phyloP scores from a whole-genome alignment of 2,329 filamentous ascomycete species.

The Aspergillus pseudotamarii region DNA sequence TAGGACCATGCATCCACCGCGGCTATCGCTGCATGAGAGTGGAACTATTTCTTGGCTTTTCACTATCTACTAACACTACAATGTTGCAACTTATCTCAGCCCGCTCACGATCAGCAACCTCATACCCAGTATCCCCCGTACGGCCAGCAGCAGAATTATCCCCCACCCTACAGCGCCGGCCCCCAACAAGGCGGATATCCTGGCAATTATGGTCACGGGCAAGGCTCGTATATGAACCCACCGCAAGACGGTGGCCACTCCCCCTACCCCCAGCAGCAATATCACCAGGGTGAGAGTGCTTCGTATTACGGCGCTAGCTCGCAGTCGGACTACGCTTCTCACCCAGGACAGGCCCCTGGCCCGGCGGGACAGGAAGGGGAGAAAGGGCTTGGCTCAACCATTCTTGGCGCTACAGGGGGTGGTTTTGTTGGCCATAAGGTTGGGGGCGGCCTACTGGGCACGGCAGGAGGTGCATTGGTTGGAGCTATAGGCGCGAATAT shows the following conservation, averaged over 20 bases:
- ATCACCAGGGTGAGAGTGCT: constrained; percentile 31
- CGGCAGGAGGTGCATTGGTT: constrained; percentile 35
- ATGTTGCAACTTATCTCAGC: background rate
- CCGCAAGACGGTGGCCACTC: constrained; percentile 31
- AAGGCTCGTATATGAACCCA: constrained; percentile 24
- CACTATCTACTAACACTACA: background rate
- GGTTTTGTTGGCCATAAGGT: constrained; percentile 39
- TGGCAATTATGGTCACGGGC: constrained; percentile 24
- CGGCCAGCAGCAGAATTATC: constrained; percentile 19
- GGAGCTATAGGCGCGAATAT: constrained; percentile 37
- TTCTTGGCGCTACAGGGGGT: constrained; percentile 42
- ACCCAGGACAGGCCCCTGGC: constrained; percentile 23
- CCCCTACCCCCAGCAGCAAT: constrained; percentile 29
- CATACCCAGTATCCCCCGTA: constrained; percentile 1
- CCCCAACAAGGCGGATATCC: constrained; percentile 22
- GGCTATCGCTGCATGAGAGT: constrained; percentile 2
- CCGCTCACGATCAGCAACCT: background rate
- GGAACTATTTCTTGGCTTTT: background rate
- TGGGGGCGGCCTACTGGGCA: constrained; percentile 37
- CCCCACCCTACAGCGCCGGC: constrained; percentile 13
- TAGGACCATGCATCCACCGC: background rate
- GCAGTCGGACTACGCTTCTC: constrained; percentile 19
- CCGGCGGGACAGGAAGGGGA: constrained; percentile 32
- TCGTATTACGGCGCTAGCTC: constrained; percentile 34
- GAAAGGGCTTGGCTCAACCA: constrained; percentile 39